Percentiles rank a stretch among this genome's conserved stretches.
These are phyloP conservation scores for Tuctoria greenei DNA, from an alignment of 176 grass and related monocot genomes.

Conservation along the genomic window DNA sequence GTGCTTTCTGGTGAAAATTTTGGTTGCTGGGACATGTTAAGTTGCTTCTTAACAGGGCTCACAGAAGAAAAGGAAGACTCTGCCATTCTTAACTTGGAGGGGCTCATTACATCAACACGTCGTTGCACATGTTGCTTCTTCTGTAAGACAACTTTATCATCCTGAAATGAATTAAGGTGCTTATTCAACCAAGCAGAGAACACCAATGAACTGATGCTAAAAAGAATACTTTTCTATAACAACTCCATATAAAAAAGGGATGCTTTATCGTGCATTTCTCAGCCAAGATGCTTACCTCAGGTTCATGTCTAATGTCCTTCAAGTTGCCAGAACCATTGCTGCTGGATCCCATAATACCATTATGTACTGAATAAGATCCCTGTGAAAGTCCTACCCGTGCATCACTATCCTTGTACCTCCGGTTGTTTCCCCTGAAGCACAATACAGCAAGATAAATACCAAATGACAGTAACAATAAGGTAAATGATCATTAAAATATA, in stretches of 20 bases:
- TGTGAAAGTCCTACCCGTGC: constrained; percentile 29
- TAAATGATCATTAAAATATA: constrained; percentile 30
- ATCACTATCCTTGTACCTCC: constrained; percentile 58
- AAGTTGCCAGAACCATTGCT: constrained; percentile 38
- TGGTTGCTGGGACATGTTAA: constrained; percentile 43
- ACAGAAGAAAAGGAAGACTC: constrained; percentile 61
- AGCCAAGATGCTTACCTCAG: constrained; percentile 40
- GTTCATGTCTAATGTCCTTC: constrained; percentile 41
- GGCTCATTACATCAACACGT: constrained; percentile 52
- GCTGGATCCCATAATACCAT: constrained; percentile 42
- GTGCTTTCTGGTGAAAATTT: constrained; percentile 51
- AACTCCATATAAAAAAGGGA: constrained; percentile 1
- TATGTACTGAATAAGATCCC: constrained; percentile 39
- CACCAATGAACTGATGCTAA: background rate
- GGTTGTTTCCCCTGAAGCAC: constrained; percentile 57
- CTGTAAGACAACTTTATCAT: constrained; percentile 52
- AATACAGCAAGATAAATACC: constrained; percentile 36
- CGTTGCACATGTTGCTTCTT: constrained; percentile 54
- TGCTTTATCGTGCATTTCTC: background rate
- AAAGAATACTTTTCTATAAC: constrained; percentile 11
- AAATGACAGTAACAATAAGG: constrained; percentile 6
- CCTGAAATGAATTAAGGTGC: constrained; percentile 57
- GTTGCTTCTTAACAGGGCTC: constrained; percentile 54
- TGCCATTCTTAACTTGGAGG: constrained; percentile 43
- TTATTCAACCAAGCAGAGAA: constrained; percentile 14